Percentiles rank a stretch among this genome's conserved stretches.
These are phyloP conservation scores for Sporothrix brunneoviolacea DNA, from an alignment of 2,329 filamentous ascomycete species.

Conservation along the genomic window DNA sequence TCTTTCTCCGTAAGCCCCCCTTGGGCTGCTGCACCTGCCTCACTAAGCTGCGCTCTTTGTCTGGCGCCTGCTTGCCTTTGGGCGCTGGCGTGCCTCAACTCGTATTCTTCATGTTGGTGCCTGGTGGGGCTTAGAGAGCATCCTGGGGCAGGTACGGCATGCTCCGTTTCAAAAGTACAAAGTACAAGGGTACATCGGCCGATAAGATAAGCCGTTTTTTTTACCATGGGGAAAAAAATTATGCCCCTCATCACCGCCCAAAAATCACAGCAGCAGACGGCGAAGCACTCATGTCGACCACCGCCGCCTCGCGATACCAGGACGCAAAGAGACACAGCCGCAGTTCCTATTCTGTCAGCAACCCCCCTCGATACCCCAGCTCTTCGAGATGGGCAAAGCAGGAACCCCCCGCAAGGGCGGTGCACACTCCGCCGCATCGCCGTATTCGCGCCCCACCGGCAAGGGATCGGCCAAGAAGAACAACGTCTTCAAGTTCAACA, in stretches of 20 bases:
- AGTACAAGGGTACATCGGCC: not conserved
- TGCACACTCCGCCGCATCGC: conserved; percentile 25
- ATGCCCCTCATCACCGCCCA: conserved; percentile 20
- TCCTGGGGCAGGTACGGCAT: no score
- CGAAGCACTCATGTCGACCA: conserved; percentile 1
- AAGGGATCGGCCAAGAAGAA: conserved; percentile 43
- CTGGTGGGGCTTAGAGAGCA: no score
- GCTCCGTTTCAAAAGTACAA: no score
- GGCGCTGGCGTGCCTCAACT: no score
- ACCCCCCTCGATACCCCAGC: not conserved
- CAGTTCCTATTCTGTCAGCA: not conserved
- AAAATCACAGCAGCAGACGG: conserved; percentile 6
- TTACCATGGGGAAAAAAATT: no score
- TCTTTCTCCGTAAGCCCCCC: no score
- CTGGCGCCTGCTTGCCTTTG: no score
- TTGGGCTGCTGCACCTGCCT: no score
- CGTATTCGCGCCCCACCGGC: conserved; percentile 27
- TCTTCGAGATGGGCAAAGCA: conserved; percentile 34
- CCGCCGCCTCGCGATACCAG: no score
- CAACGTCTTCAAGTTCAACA: conserved; percentile 97
- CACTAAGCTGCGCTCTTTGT: no score
- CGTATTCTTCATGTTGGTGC: no score
- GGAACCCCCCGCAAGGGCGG: conserved; percentile 32
- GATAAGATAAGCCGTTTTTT: conserved; percentile 10
- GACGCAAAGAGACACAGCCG: not conserved